Percentiles rank a stretch among this genome's conserved stretches.
Conservation (phyloP, 805 yeast species). For the Metschnikowia noctiluminum region DNA sequence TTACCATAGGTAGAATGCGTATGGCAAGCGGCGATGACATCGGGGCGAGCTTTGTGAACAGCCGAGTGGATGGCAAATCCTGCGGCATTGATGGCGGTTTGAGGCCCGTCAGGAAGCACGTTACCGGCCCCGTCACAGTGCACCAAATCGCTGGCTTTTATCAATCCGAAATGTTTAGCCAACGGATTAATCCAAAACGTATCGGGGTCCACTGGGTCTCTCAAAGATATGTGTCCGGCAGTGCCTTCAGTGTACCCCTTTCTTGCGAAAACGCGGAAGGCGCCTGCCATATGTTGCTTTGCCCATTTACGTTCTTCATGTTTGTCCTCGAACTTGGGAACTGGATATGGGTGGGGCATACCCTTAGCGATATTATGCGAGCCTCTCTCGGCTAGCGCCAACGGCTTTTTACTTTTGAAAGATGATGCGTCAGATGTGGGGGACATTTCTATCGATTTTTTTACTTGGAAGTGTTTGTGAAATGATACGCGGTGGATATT, state of each 20-base stretch:
- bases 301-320: slow-evolving; percentile 51
- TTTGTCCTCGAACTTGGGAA: slow-evolving; percentile 51
- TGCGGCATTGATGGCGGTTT: slow-evolving; percentile 58
- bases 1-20: slow-evolving; percentile 65
- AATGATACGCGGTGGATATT: no score
- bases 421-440: neutral
- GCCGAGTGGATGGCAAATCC: slow-evolving; percentile 71
- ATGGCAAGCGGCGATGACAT: slow-evolving; percentile 69
- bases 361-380: slow-evolving; percentile 60
- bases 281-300: slow-evolving; percentile 77
- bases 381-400: slow-evolving; percentile 39
- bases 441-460: neutral
- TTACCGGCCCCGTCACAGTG: slow-evolving; percentile 59
- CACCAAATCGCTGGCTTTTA: slow-evolving; percentile 38
- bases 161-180: slow-evolving; percentile 63
- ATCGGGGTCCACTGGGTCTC: slow-evolving; percentile 77
- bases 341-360: slow-evolving; percentile 45
- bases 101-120: slow-evolving; percentile 55
- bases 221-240: slow-evolving; percentile 82
- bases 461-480: no score
- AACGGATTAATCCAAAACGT: slow-evolving; percentile 91
- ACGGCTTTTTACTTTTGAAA: slow-evolving; percentile 34
- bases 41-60: slow-evolving; percentile 65
- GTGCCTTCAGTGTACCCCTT: slow-evolving; percentile 72
- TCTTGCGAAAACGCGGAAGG: slow-evolving; percentile 79